Conservation (phyloP, 495 filamentous ascomycete genomes). For the Tuber aestivum region DNA sequence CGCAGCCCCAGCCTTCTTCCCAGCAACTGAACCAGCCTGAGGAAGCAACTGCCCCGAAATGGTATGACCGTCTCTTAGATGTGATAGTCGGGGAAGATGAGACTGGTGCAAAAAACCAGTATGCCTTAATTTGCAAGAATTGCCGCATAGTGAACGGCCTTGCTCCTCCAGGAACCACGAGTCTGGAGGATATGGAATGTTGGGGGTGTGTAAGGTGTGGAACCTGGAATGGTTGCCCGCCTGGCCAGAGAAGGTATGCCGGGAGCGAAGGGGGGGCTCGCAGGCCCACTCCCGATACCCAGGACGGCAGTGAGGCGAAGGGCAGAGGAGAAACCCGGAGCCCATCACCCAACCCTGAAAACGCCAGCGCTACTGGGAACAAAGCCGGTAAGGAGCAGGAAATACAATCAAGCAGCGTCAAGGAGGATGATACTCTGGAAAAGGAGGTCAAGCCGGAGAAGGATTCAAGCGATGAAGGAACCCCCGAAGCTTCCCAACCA, state of each 20-base stretch:
- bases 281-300: conserved; percentile 35
- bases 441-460: conserved; percentile 16
- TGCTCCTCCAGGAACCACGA: conserved; percentile 78
- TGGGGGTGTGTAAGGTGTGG: conserved; percentile 88
- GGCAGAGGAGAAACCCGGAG: conserved; percentile 41
- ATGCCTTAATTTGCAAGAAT: conserved; percentile 74
- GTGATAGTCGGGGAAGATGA: conserved; percentile 93
- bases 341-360: conserved; percentile 38
- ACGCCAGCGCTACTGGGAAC: conserved; percentile 37
- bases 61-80: conserved; percentile 93
- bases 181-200: conserved; percentile 69
- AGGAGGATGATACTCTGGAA: conserved; percentile 17
- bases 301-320: conserved; percentile 28
- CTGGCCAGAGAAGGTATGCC: conserved; percentile 25
- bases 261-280: conserved; percentile 46
- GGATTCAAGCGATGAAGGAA: conserved; percentile 30
- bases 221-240: conserved; percentile 63
- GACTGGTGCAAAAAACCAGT: conserved; percentile 79
- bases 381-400: conserved; percentile 46
- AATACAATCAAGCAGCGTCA: conserved; percentile 9
- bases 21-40: conserved; percentile 44
- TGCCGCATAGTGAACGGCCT: conserved; percentile 94
- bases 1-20: conserved; percentile 38
- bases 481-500: conserved; percentile 22
- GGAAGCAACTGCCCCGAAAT: conserved; percentile 56